Evolutionary conservation across 768 basidiomycete genomes (phyloP).

Genomic region (Boletus huronensis): DNA sequence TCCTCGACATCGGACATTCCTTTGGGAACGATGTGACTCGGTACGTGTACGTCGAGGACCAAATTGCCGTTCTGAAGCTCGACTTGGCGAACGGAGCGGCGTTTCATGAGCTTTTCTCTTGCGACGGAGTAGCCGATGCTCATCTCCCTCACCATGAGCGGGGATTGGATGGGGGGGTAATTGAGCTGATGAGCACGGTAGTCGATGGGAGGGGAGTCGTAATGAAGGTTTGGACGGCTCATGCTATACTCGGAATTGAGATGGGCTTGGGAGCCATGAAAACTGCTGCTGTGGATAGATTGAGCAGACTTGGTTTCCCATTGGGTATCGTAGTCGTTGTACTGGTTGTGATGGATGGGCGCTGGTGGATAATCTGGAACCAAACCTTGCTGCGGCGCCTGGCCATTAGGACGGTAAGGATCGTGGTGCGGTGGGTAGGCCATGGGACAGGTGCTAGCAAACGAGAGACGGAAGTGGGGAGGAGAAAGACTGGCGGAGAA

Average conservation of each 20-base stretch:
- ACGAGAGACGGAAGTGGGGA: neutral
- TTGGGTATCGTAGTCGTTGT: conserved; percentile 42
- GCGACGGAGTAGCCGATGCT: conserved; percentile 63
- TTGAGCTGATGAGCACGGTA: conserved; percentile 43
- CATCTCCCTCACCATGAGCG: conserved; percentile 44
- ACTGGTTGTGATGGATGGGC: conserved; percentile 34
- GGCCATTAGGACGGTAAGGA: conserved; percentile 41
- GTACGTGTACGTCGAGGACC: conserved; percentile 79
- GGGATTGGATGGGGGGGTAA: conserved; percentile 59
- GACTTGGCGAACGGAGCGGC: conserved; percentile 74
- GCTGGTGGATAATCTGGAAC: conserved; percentile 37
- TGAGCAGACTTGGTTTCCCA: conserved; percentile 54
- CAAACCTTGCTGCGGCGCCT: conserved; percentile 31
- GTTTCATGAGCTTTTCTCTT: conserved; percentile 79
- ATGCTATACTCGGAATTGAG: conserved; percentile 62
- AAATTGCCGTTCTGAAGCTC: conserved; percentile 80
- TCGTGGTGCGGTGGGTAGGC: conserved; percentile 52
- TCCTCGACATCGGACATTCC: conserved; percentile 62
- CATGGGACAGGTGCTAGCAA: conserved; percentile 36
- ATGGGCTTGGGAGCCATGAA: conserved; percentile 68
- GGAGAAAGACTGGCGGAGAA: neutral
- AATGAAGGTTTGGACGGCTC: conserved; percentile 40
- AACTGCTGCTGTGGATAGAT: conserved; percentile 54
- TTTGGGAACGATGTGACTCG: conserved; percentile 72
- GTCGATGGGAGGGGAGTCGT: conserved; percentile 44